Base-by-base conservation (phyloP, 1,139 yeast species). In the Suhomyces guaymorum region DNA sequence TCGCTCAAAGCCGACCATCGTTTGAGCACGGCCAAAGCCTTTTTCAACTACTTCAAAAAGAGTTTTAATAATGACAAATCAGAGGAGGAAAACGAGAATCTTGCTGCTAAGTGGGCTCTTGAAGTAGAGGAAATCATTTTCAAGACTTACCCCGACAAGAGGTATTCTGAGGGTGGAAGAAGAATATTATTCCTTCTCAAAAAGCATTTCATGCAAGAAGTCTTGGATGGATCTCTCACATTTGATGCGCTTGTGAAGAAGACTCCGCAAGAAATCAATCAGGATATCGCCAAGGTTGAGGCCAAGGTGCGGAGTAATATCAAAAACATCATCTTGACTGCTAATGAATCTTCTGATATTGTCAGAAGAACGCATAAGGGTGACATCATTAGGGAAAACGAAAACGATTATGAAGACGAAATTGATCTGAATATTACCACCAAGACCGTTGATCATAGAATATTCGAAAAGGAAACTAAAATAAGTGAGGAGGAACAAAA, bases 361-460 rank as follows among this genome's bases (percentile, higher is more conserved):
- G 79, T 86, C 37, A 71, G 89, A 47, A 68, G 87, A 49, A 86
- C 95, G 2, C 95, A 86, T 53, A 86, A 84, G 54, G 96, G 96
- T 19, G 96, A 88, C 43, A 92, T 86, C 49, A 59, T 84, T 25
- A 26, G 52, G 15, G 52, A 48, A 34, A 47, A 71, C 33, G 59
- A 60, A 23, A 53, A 58, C 31, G 51, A 55, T 21, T 52, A 51
- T 26, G 54, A 47, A 17, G 46, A 48, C 9, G 61, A 57, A 10
- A 54, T 56, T 26, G 67, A 63, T 31, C 56, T 54, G 20, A 56
- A 54, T 33, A 63, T 71, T 16, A 62, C 68, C 18, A 62, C 70
- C 33, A 56, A 63, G 31, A 61, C 71, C 26, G 66, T 71, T 26
- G 77, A 69, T 45, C 75, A 73, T 48, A 48, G 74, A 28, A 47